Percentiles rank a stretch among this genome's conserved stretches.
These are phyloP conservation scores for Ophiostoma montium DNA, from an alignment of 2,329 filamentous ascomycete species.

Conservation along the genomic window DNA sequence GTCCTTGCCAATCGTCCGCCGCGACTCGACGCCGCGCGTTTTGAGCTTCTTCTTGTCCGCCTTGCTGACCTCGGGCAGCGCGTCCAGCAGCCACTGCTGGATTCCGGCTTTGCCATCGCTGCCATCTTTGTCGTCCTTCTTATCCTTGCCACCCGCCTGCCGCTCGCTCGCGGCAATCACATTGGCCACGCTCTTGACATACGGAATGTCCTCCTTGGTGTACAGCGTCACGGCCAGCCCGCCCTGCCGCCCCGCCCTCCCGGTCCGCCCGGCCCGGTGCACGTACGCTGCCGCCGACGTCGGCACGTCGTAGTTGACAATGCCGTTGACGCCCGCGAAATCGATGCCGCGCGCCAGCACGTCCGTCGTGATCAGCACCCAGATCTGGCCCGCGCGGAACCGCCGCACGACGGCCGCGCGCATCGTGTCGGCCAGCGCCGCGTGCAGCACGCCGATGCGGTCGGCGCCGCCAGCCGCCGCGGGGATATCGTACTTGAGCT, in stretches of 20 bases:
- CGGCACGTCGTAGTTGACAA: slow-evolving; percentile 95
- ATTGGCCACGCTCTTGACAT: slow-evolving; percentile 81
- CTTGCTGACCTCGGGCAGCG: slow-evolving; percentile 72
- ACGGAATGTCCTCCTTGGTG: slow-evolving; percentile 85
- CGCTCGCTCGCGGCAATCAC: slow-evolving; percentile 76
- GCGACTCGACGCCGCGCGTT: slow-evolving; percentile 63
- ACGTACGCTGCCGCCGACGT: slow-evolving; percentile 83
- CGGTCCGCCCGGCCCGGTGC: slow-evolving; percentile 83
- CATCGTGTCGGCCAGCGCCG: slow-evolving; percentile 61
- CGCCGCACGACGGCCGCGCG: slow-evolving; percentile 73
- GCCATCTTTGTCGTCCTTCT: neutral
- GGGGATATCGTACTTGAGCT: slow-evolving; percentile 90
- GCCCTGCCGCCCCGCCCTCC: slow-evolving; percentile 72
- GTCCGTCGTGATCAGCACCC: slow-evolving; percentile 94
- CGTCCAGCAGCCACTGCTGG: slow-evolving; percentile 77
- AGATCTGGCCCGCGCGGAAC: slow-evolving; percentile 85
- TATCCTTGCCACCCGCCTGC: slow-evolving; percentile 36
- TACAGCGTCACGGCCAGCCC: slow-evolving; percentile 90
- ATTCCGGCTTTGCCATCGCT: slow-evolving; percentile 24
- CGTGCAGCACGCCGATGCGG: slow-evolving; percentile 81
- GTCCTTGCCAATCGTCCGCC: slow-evolving; percentile 23
- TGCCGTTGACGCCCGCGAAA: slow-evolving; percentile 87
- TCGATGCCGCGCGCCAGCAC: slow-evolving; percentile 84
- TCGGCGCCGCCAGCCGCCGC: slow-evolving; percentile 70
- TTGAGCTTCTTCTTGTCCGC: slow-evolving; percentile 72